Percentiles rank a stretch among this genome's conserved stretches.
phyloP scores from a whole-genome alignment of 306 rosid genomes.

The Cicer judaicum region DNA sequence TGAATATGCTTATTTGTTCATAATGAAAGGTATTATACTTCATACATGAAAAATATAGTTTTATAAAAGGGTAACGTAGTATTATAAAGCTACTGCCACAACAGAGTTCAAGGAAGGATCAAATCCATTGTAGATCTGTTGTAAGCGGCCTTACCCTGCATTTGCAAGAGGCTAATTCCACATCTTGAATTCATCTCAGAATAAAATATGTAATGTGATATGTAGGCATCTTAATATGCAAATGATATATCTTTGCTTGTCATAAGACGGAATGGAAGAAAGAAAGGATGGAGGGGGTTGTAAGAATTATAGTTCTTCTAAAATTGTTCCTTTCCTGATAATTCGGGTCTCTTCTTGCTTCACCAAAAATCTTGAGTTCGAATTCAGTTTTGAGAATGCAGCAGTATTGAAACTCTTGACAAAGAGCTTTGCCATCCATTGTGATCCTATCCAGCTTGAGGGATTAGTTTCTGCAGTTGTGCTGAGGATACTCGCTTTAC shows the following conservation, averaged over 20 bases:
- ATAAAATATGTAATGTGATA: background rate
- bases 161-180: background rate
- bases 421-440: no score
- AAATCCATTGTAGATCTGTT: background rate
- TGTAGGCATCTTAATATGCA: background rate
- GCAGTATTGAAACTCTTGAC: no score
- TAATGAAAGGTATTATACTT: constrained; percentile 6
- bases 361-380: no score
- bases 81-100: background rate
- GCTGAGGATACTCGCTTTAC: no score
- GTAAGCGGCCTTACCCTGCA: background rate
- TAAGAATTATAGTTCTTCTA: background rate
- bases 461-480: no score
- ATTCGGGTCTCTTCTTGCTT: no score
- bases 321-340: no score
- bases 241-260: background rate
- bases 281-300: background rate
- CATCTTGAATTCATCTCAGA: background rate
- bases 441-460: no score
- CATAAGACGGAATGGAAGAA: background rate
- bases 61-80: background rate
- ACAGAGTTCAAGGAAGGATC: background rate
- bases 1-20: constrained; percentile 28
- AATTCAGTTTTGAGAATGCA: no score
- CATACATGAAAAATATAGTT: constrained; percentile 6